Percentiles rank a stretch among this genome's conserved stretches.
Conservation (phyloP, 148 eudicot genomes). For the Cornus suecica region DNA sequence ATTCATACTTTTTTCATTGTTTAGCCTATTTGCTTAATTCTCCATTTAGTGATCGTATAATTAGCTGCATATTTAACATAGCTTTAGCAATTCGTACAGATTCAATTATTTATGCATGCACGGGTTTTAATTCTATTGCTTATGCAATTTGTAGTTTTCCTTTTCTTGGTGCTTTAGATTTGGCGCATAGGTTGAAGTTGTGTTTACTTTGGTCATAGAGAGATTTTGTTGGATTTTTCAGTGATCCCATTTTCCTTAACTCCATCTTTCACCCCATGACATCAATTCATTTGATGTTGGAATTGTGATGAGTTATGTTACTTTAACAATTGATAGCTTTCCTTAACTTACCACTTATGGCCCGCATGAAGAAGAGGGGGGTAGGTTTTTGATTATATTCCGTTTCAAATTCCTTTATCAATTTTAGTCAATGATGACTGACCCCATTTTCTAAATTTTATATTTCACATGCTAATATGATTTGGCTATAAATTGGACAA, state of each 20-base stretch:
- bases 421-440: background rate
- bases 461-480: background rate
- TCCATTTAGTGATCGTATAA: too few relatives aligned
- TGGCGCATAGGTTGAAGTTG: background rate
- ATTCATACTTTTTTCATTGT: too few relatives aligned
- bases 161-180: background rate
- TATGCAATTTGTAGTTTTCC: background rate
- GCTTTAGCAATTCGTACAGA: too few relatives aligned
- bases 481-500: background rate
- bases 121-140: background rate
- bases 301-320: background rate
- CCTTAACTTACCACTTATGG: too few relatives aligned
- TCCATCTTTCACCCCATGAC: background rate
- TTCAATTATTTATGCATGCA: too few relatives aligned
- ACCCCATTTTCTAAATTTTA: background rate
- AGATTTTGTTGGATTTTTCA: background rate
- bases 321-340: background rate
- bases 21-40: too few relatives aligned
- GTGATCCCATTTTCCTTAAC: background rate
- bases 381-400: too few relatives aligned
- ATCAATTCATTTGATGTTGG: background rate
- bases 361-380: too few relatives aligned
- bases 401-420: background rate
- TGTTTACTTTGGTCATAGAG: background rate
- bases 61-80: too few relatives aligned